Conservation (phyloP, 2,329 filamentous ascomycete species). For the Chrysoporthe puriensis region DNA sequence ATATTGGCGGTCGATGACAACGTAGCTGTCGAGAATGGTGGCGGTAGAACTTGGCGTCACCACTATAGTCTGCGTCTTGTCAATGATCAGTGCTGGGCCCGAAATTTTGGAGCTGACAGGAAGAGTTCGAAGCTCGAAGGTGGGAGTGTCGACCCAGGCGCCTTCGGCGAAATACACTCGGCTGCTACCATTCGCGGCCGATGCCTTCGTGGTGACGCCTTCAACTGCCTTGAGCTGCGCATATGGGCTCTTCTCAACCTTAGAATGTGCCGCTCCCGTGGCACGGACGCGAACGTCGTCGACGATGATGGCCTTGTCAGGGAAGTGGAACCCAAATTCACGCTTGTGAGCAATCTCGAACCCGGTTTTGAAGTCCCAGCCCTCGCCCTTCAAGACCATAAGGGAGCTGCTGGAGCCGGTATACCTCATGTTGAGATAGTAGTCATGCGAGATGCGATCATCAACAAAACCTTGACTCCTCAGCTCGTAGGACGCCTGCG, state of each 20-base stretch:
- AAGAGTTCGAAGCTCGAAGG: conserved; percentile 69
- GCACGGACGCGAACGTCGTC: conserved; percentile 49
- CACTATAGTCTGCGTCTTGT: conserved; percentile 72
- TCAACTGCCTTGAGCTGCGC: conserved; percentile 15
- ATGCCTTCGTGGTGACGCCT: neutral
- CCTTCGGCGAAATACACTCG: conserved; percentile 30
- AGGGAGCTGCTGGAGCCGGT: conserved; percentile 47
- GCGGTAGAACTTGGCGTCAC: conserved; percentile 61
- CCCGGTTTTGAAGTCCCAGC: conserved; percentile 39
- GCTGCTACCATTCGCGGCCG: conserved; percentile 20
- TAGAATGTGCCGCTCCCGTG: conserved; percentile 29
- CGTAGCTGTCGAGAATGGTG: conserved; percentile 47
- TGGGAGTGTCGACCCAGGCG: conserved; percentile 55
- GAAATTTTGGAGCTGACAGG: conserved; percentile 61
- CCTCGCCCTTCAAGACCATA: conserved; percentile 40
- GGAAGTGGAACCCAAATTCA: conserved; percentile 47
- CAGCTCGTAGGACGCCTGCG: conserved; percentile 42
- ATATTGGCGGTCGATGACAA: conserved; percentile 49
- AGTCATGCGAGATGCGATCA: conserved; percentile 47
- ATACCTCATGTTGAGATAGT: conserved; percentile 50
- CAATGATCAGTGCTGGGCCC: conserved; percentile 70
- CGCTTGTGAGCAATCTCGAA: conserved; percentile 44
- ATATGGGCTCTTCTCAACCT: conserved; percentile 19
- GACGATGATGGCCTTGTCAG: conserved; percentile 42
- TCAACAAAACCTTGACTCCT: conserved; percentile 46